Evolutionary conservation across 116 monocot genomes (phyloP), one percentile per base, ranked within the genome.

Genomic region (Iris pallida): DNA sequence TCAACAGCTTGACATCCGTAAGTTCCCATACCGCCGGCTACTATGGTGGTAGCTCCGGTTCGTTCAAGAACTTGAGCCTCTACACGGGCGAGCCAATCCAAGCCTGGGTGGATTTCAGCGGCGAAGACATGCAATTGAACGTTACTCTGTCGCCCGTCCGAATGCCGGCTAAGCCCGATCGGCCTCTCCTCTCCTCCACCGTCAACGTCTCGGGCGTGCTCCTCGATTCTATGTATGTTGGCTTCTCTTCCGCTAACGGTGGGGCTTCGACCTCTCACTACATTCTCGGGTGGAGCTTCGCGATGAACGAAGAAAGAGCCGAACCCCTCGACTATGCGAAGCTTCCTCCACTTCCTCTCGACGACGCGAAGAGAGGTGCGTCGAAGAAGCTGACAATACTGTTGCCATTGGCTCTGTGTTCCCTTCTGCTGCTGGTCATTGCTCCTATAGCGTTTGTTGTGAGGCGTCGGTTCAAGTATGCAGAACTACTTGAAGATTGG

Each of bases 221-320:
- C 12, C 20, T 7, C 11, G 70, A 70, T 40, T 4, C 16, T 14
- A 70, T 70, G 70, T 49, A n/a, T n/a, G 45, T 70, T 18, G 69
- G 69, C 3, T 69, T 69, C 69, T 69, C 69, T 41, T n/a, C 69
- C 4, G 42, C 69, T 30, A 30, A 0, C 8, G 69, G 69, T 46
- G 9, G 18, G 4, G 16, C 42, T 19, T 45, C 11, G 16, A 58
- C 57, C 0, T 57, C 57, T 5, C 69, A 69, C 46, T 69, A 18
- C 45, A 12, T 69, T 57, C 46, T 69, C 18, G 30, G 30, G 30
- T 30, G 30, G 30, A 30, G 30, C 30, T 30, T 30, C 30, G 30
- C 30, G 30, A 30, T 69, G 58, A 69, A 69, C 6, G 69, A 46
- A n/a, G n/a, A n/a, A 15, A 17, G 1, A 47, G 69, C 57, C 57